phyloP scores from a whole-genome alignment of 176 grass and related monocot genomes.

The Elaeis guineensis region DNA sequence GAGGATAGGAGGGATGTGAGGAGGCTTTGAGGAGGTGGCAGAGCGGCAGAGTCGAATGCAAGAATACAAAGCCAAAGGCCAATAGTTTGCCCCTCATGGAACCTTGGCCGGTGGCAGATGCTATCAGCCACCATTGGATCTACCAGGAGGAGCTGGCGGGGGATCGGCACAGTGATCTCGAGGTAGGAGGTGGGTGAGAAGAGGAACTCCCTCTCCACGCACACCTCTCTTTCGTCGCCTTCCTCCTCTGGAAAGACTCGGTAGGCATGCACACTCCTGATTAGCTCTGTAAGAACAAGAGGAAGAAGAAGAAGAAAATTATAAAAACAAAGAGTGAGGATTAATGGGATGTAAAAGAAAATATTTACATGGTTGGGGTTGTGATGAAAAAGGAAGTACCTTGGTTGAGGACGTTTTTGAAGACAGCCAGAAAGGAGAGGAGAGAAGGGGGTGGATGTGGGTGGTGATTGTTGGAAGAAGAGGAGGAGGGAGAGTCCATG shows the following conservation, averaged over 20 bases:
- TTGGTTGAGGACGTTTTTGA: too few species aligned
- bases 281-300: slow-evolving; percentile 13
- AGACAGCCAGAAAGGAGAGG: too few species aligned
- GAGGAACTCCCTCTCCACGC: slow-evolving; percentile 44
- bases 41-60: slow-evolving; percentile 36
- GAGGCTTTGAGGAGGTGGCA: not conserved
- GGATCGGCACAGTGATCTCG: slow-evolving; percentile 21
- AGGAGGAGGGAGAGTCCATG: too few species aligned
- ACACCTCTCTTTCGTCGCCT: slow-evolving; percentile 19
- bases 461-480: too few species aligned
- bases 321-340: too few species aligned
- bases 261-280: slow-evolving; percentile 55
- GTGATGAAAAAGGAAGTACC: too few species aligned
- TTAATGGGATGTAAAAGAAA: too few species aligned
- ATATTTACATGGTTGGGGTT: too few species aligned
- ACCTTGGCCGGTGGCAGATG: slow-evolving; percentile 22
- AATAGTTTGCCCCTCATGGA: slow-evolving; percentile 26
- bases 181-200: slow-evolving; percentile 21
- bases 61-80: slow-evolving; percentile 43
- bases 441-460: too few species aligned
- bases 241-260: slow-evolving; percentile 18
- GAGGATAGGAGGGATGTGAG: too few species aligned
- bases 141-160: not conserved
- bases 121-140: slow-evolving; percentile 6
- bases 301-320: too few species aligned